Evolutionary conservation across 2,329 filamentous ascomycete genomes (phyloP).

Genomic region (Colletotrichum caudatum): DNA sequence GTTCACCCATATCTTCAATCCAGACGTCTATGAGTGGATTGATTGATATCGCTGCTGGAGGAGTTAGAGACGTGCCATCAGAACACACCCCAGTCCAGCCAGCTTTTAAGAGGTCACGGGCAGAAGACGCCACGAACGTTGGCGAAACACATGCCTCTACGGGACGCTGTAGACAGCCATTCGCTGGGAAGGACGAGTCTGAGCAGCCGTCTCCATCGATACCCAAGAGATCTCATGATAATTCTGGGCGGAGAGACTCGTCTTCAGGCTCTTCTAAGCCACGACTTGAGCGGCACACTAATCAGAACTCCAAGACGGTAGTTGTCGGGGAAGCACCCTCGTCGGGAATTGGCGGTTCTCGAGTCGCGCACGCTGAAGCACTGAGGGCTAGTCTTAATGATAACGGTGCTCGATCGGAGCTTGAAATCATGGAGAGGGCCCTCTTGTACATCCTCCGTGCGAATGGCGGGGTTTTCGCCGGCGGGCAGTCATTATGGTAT

Average conservation of each 20-base stretch:
- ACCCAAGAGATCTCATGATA: neutral
- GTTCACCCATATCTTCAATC: constrained; percentile 3
- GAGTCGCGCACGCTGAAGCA: constrained; percentile 9
- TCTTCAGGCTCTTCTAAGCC: neutral
- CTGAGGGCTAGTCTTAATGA: constrained; percentile 15
- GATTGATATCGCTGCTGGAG: constrained; percentile 24
- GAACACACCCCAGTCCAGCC: constrained; percentile 25
- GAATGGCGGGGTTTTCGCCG: constrained; percentile 63
- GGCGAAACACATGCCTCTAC: neutral
- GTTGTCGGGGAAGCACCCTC: neutral
- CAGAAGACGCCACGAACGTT: constrained; percentile 8
- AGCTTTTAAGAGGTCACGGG: constrained; percentile 4
- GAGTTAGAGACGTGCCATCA: constrained; percentile 33
- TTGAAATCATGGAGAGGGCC: constrained; percentile 25
- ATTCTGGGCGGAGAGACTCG: neutral
- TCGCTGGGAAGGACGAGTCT: neutral
- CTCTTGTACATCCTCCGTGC: constrained; percentile 55
- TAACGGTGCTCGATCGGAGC: neutral
- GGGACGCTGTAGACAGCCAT: neutral
- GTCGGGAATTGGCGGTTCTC: neutral
- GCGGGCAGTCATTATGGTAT: constrained; percentile 63
- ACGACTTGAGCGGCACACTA: neutral
- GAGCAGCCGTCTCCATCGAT: neutral
- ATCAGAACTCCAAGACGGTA: neutral
- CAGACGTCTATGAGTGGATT: constrained; percentile 17